Evolutionary conservation across 78 protist genomes (phyloP).

Genomic region (Dictyostelium brefeldianum): DNA sequence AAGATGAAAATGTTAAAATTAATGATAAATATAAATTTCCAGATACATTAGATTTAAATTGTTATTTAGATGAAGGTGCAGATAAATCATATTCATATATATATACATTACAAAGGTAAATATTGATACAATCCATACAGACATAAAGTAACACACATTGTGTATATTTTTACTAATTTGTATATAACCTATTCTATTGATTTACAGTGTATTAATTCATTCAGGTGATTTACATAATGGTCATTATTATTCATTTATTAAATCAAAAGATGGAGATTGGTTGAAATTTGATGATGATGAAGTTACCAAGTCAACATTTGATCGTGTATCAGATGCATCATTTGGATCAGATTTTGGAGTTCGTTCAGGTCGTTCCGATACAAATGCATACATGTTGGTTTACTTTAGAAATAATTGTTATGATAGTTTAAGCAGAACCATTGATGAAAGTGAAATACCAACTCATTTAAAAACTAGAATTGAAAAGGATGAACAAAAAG

Average conservation of each 20-base stretch:
- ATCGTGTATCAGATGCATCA: conserved; percentile 89
- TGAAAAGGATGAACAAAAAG: conserved; percentile 43
- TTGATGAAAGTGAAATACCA: conserved; percentile 50
- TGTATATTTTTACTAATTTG: no score
- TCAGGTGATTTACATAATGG: conserved; percentile 97
- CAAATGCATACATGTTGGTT: conserved; percentile 91
- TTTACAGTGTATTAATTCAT: conserved; percentile 97
- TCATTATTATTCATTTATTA: conserved; percentile 96
- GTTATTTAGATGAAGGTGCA: conserved; percentile 64
- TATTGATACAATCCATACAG: background rate
- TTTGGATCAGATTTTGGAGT: conserved; percentile 87
- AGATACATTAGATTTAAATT: conserved; percentile 58
- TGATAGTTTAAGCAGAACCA: conserved; percentile 41
- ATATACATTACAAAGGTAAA: conserved; percentile 82
- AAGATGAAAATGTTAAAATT: conserved; percentile 93
- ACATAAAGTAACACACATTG: no score
- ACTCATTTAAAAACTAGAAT: conserved; percentile 57
- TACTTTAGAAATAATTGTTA: conserved; percentile 86
- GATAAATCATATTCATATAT: conserved; percentile 9
- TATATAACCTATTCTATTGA: no score
- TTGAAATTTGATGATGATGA: conserved; percentile 95
- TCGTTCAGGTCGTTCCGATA: background rate
- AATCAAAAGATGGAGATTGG: conserved; percentile 63
- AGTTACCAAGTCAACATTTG: conserved; percentile 81
- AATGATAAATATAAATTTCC: conserved; percentile 79